Evolutionary conservation across 306 rosid species (phyloP), one percentile per base, ranked within the genome.

Genomic region (Echinosophora koreensis): DNA sequence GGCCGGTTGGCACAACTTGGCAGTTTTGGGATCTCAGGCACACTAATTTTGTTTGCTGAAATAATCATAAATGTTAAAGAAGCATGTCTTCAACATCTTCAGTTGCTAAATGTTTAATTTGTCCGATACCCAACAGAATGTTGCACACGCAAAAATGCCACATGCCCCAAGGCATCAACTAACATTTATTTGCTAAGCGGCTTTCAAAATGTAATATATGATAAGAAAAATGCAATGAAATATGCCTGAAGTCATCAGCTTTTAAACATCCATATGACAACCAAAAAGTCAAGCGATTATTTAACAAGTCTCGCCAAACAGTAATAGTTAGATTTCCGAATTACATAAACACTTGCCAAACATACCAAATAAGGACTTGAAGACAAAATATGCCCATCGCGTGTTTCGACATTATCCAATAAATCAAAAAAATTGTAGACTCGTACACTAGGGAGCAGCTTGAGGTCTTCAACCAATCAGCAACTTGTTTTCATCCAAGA

Each of bases 401-500:
- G 28, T 81, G 71, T 89, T 88, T 83, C 82, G 82, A 81, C 87
- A 86, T 83, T 82, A 88, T 85, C 97, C 16, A 77, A 85, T 61
- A 50, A 79, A 86, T 62, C 16, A 58, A 70, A 81, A 80, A 80
- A 62, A 55, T 42, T 44, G 51, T 5, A 9, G 57, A 54, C 73
- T 49, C 71, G 8, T 73, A 22, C 64, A 59, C 63, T 15, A 38
- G 13, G 70, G 32, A 55, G 51, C 54, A 77, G 71, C 55, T n/a
- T 4, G 13, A 37, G 80, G 55, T 66, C 81, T 74, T 87, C 78
- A 92, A 80, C 96, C 97, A 72, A 92, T 80, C 88, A 92, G 0
- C 69, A 92, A 71, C 87, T 86, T 92, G 88, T 86, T 86, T 47
- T 82, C 97, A 0, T 84, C 89, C 87, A 92, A 86, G 83, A 92